These are phyloP conservation scores for Scalesia atractyloides DNA, from an alignment of 129 eudicot genomes.

Conservation along the genomic window DNA sequence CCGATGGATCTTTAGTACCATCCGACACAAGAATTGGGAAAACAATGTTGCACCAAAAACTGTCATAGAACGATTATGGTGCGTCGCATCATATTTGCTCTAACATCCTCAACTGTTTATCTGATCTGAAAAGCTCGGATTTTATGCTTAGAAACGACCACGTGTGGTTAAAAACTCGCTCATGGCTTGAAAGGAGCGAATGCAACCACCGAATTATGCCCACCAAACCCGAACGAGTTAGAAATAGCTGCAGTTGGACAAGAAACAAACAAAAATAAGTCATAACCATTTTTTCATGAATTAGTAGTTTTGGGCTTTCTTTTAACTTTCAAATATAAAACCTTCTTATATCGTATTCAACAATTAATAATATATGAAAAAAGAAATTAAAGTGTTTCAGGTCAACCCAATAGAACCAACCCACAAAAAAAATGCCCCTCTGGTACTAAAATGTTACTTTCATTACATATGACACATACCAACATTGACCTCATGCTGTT, in stretches of 20 bases:
- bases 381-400: background rate
- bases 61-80: constrained; percentile 18
- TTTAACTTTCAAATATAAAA: background rate
- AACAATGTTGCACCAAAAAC: constrained; percentile 25
- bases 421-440: background rate
- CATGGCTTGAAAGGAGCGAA: constrained; percentile 60
- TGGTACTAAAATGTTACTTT: background rate
- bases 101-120: constrained; percentile 22
- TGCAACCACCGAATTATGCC: constrained; percentile 65
- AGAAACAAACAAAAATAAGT: background rate
- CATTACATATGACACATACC: constrained; percentile 48
- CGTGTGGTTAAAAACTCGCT: constrained; percentile 1
- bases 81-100: constrained; percentile 12
- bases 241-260: constrained; percentile 53
- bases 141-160: constrained; percentile 12
- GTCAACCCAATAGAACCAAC: background rate
- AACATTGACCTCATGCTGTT: constrained; percentile 77
- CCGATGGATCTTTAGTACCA: background rate
- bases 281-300: background rate
- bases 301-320: background rate
- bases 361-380: no score
- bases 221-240: constrained; percentile 76
- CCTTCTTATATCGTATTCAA: no score
- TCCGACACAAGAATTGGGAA: background rate
- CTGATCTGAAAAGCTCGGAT: background rate